Conservation (phyloP, 1,139 yeast genomes). For the Pneumocystis sp. region DNA sequence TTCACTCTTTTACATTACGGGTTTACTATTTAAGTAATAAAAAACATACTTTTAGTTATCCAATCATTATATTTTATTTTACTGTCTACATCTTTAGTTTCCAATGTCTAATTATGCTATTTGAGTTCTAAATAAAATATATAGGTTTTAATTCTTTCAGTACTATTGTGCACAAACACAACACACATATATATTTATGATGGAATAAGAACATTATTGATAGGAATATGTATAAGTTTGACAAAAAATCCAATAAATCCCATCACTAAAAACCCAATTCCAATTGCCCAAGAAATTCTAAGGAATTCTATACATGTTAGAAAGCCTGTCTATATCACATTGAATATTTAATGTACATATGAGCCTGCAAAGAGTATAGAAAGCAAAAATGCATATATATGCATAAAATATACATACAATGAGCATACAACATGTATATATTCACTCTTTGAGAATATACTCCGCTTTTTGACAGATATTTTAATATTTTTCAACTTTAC, state of each 20-base stretch:
- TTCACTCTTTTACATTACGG: no score
- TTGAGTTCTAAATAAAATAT: no score
- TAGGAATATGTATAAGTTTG: conserved; percentile 14
- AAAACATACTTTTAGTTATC: no score
- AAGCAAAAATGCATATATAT: background rate
- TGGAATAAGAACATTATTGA: conserved; percentile 11
- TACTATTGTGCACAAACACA: background rate
- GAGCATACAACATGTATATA: background rate
- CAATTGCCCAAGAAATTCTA: conserved; percentile 12
- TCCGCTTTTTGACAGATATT: background rate
- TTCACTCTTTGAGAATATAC: background rate
- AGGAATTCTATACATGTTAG: conserved; percentile 3
- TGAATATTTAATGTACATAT: no score
- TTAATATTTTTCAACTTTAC: conserved; percentile 1
- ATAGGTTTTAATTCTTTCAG: background rate
- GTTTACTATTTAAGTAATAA: no score
- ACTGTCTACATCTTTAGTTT: no score
- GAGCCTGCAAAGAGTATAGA: background rate
- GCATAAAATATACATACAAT: background rate
- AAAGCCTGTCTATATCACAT: background rate
- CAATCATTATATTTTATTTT: no score
- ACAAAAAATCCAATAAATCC: conserved; percentile 14
- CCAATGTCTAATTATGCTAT: no score
- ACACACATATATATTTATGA: background rate
- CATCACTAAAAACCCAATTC: conserved; percentile 13